A percentile compares a stretch with the other conserved stretches of the same genome.
phyloP scores from a whole-genome alignment of 306 rosid genomes.

The Vachellia collinsii region DNA sequence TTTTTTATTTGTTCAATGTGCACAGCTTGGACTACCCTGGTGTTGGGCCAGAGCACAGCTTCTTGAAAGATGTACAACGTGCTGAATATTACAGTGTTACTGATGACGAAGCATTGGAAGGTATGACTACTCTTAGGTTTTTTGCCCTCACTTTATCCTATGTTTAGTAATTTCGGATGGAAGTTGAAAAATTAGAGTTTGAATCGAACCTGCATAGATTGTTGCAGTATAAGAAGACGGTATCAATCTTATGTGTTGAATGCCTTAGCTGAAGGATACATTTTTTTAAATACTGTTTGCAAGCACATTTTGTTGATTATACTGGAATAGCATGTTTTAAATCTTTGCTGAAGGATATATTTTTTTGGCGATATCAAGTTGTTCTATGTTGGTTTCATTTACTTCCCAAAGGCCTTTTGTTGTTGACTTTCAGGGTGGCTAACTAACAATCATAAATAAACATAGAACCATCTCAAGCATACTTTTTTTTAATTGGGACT shows the following conservation, averaged over 20 bases:
- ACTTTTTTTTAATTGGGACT: background rate
- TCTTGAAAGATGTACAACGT: constrained; percentile 75
- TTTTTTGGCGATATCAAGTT: background rate
- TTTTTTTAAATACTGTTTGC: background rate
- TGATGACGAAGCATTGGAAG: constrained; percentile 91
- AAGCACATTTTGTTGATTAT: background rate
- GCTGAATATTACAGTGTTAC: constrained; percentile 81
- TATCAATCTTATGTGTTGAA: background rate
- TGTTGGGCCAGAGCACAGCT: constrained; percentile 98
- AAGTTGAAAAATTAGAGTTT: constrained; percentile 7
- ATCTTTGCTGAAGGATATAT: background rate
- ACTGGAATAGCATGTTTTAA: background rate
- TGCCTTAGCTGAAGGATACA: background rate
- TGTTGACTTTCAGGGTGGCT: background rate
- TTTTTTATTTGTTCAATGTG: constrained; percentile 14
- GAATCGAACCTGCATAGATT: background rate
- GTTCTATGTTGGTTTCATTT: background rate
- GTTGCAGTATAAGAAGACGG: constrained; percentile 18
- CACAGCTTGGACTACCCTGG: constrained; percentile 97
- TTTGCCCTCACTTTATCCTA: background rate
- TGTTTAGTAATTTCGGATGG: constrained; percentile 12
- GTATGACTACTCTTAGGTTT: constrained; percentile 43
- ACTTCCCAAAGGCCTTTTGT: background rate
- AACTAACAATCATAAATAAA: background rate
- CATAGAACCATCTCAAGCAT: background rate